Base-by-base conservation (phyloP, 208 protist species). In the Crithidia fasciculata region DNA sequence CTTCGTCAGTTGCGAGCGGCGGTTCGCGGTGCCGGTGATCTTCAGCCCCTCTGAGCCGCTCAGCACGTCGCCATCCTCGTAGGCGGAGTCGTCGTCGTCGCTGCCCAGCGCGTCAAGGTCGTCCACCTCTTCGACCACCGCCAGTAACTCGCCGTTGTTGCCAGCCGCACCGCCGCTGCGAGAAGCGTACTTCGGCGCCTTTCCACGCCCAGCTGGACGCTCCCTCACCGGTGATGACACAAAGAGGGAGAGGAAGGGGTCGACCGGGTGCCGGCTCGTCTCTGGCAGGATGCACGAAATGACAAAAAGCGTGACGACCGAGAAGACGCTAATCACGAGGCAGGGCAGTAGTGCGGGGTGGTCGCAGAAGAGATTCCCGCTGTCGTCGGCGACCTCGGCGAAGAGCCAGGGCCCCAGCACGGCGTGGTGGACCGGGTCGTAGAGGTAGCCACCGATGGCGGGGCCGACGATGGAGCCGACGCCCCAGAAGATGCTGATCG, bases 401-500 rank as follows among this genome's bases (percentile, higher is more conserved):
- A 87, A 66, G n/a, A 80, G 57, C 55, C 54, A 63, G 18, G 66
- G 73, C 5, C 73, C 73, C 0, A 70, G 66, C 43, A 90, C 58
- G 44, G 60, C 53, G 60, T 69, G 68, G 44, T 83, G 77, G 47
- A 69, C 74, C 8, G 87, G 87, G 63, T 92, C 81, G 64, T 92
- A 94, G 5, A 94, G 69, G 36, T 90, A 61, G 47, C 89, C 86
- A 36, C 89, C 89, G 3, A 92, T 52, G 9, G 83, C 80, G 7
- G 89, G 89, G 4, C 87, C 89, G 12, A 91, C 59, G 18, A 92
- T 67, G 54, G 82, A 86, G 39, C 89, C 87, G 19, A 91, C 76
- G 2, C 82, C 87, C 72, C 79, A 89, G 28, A 84, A 82, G 76
- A 99, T 97, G 74, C 95, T 99, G 18, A 99, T 97, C 45, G 98